Percentiles rank a stretch among this genome's conserved stretches.
Evolutionary conservation across 306 rosid genomes (phyloP).

Genomic region (Amphicarpaea edgeworthii): DNA sequence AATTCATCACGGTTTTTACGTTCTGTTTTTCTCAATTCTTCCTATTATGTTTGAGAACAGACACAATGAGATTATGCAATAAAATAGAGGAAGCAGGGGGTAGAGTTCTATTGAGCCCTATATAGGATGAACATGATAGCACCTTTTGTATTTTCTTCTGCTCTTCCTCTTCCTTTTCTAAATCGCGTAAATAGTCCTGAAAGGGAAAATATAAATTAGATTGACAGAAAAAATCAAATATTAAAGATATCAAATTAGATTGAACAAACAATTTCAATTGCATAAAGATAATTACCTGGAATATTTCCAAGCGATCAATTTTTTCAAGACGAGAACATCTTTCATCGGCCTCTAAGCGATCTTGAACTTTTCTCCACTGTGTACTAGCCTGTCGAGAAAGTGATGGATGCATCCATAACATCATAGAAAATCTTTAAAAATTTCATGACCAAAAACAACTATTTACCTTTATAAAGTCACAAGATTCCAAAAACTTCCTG

Average conservation of each 20-base stretch:
- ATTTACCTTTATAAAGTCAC: conserved; percentile 88
- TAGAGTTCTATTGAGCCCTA: conserved; percentile 26
- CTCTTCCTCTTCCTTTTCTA: conserved; percentile 95
- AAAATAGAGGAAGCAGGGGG: conserved; percentile 16
- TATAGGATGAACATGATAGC: conserved; percentile 36
- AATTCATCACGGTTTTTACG: conserved; percentile 93
- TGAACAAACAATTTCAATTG: conserved; percentile 22
- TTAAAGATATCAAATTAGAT: conserved; percentile 25
- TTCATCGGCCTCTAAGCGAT: conserved; percentile 90
- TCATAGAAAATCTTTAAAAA: conserved; percentile 37
- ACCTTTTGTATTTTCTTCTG: conserved; percentile 92
- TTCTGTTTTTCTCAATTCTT: conserved; percentile 87
- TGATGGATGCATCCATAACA: conserved; percentile 41
- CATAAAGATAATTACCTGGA: conserved; percentile 61
- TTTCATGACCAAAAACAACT: conserved; percentile 14
- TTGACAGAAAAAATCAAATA: conserved; percentile 28
- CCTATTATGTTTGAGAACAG: conserved; percentile 62
- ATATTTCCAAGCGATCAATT: conserved; percentile 80
- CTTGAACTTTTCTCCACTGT: conserved; percentile 98
- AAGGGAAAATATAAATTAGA: conserved; percentile 45
- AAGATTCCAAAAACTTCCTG: conserved; percentile 80
- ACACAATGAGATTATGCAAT: conserved; percentile 53
- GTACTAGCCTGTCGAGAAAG: conserved; percentile 70
- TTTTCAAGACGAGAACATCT: conserved; percentile 91
- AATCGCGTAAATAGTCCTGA: conserved; percentile 82